Evolutionary conservation across 2,329 filamentous ascomycete genomes (phyloP), one percentile per base, ranked within the genome.

Genomic region (Phoma sp.): DNA sequence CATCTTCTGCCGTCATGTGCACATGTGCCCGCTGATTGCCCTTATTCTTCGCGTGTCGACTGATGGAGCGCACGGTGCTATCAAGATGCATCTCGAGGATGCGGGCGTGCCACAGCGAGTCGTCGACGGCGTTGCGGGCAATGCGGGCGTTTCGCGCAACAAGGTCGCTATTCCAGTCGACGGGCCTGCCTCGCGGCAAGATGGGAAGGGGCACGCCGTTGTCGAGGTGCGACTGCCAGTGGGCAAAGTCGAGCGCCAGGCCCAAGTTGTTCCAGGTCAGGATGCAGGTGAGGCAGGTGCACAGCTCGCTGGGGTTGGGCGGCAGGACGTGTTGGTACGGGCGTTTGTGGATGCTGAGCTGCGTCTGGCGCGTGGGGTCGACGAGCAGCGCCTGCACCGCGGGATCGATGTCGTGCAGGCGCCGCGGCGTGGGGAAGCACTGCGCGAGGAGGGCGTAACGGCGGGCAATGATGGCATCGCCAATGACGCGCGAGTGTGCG

Each of bases 211-310:
- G 82, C 13, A 80, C 75, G 1, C 82, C 78, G 0, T 64, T 59
- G 52, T 86, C 80, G 7, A 86, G 76, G 38, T 82, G 64, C 1
- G 62, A 39, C 61, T 86, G 84, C 80, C 83, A 86, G 62, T 82
- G 75, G 0, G 81, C 78, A 60, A 86, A 82, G 61, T 87, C 84
- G 9, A 86, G 76, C 10, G 79, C 71, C 0, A 85, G 61, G 53
- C 78, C 78, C 5, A 86, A 77, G 11, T 81, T 79, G 59, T 83
- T 83, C 84, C 84, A 87, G 2, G 80, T 77, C 33, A 84, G 64
- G 38, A 83, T 70, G 62, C 84, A 86, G 0, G 80, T 82, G 24
- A 83, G 68, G 61, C 84, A 87, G 1, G 82, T 83, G 70, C 84
- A 87, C 4, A 83, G 69, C n/a, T 77, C 64, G 9, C 66, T 47